Evolutionary conservation across 768 basidiomycete genomes (phyloP).

Genomic region (Calocybe gangraenosa): DNA sequence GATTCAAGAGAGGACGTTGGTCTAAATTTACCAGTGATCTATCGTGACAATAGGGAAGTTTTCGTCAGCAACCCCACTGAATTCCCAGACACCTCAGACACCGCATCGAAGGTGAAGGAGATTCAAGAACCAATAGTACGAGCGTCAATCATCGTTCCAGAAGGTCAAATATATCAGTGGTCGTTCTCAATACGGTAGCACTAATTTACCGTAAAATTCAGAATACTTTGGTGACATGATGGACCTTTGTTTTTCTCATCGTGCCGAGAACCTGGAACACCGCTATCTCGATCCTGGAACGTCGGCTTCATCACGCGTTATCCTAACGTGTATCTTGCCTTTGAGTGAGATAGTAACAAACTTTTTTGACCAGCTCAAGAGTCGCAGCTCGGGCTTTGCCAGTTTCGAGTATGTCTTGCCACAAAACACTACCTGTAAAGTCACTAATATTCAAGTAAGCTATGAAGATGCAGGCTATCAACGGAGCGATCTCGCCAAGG

Average conservation of each 20-base stretch:
- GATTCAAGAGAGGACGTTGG: conserved; percentile 2
- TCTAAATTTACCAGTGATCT: conserved; percentile 54
- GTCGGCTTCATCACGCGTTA: conserved; percentile 56
- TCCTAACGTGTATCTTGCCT: conserved; percentile 82
- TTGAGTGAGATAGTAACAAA: conserved; percentile 90
- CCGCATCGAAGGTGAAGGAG: conserved; percentile 56
- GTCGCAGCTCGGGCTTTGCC: conserved; percentile 86
- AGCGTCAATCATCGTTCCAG: conserved; percentile 91
- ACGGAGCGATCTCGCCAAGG: conserved; percentile 79
- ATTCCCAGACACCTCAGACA: conserved; percentile 82
- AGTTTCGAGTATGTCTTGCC: conserved; percentile 74
- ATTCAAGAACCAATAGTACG: conserved; percentile 92
- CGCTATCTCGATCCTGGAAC: conserved; percentile 69
- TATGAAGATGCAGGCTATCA: conserved; percentile 94
- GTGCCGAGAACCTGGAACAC: conserved; percentile 82
- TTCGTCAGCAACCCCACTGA: conserved; percentile 91
- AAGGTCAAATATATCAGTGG: conserved; percentile 48
- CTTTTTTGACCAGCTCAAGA: conserved; percentile 94
- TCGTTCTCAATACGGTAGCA: not conserved
- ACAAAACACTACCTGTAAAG: not conserved
- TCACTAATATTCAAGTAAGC: conserved; percentile 33
- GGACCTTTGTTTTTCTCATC: conserved; percentile 84
- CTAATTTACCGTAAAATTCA: conserved; percentile 26
- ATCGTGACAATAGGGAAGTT: conserved; percentile 53
- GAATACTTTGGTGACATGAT: conserved; percentile 97